A percentile compares a stretch with the other conserved stretches of the same genome.
Conservation (phyloP, 495 filamentous ascomycete genomes). For the Penicillium desertorum region DNA sequence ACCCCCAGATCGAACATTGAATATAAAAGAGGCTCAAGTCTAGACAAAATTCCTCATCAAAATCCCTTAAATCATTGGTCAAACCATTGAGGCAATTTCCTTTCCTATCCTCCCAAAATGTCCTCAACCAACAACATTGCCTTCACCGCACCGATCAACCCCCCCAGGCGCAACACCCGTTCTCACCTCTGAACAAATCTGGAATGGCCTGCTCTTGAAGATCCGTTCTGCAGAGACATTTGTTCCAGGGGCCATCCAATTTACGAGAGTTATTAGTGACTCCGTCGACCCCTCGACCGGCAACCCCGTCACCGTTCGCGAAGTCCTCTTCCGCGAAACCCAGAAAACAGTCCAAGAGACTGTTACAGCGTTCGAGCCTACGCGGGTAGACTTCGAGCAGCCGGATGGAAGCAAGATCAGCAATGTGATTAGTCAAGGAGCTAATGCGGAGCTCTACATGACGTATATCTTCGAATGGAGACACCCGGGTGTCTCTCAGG, state of each 20-base stretch:
- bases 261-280: conserved; percentile 41
- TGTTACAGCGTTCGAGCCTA: conserved; percentile 26
- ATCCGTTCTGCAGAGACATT: conserved; percentile 51
- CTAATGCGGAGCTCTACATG: conserved; percentile 45
- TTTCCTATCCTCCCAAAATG: conserved; percentile 14
- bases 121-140: conserved; percentile 43
- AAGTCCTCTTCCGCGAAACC: conserved; percentile 27
- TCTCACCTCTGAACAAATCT: conserved; percentile 49
- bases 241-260: conserved; percentile 46
- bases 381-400: conserved; percentile 39
- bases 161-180: conserved; percentile 39
- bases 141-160: conserved; percentile 55
- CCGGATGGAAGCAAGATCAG: conserved; percentile 37
- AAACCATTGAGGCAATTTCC: background rate
- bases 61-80: background rate
- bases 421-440: conserved; percentile 52
- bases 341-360: conserved; percentile 26
- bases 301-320: conserved; percentile 29
- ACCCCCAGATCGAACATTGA: background rate
- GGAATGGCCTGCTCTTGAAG: conserved; percentile 53
- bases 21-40: background rate
- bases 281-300: conserved; percentile 31
- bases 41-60: background rate
- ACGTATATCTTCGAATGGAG: conserved; percentile 58
- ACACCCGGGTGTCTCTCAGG: conserved; percentile 36